These are phyloP conservation scores for Cynanchum wilfordii DNA, from an alignment of 257 asterid genomes.

Conservation along the genomic window DNA sequence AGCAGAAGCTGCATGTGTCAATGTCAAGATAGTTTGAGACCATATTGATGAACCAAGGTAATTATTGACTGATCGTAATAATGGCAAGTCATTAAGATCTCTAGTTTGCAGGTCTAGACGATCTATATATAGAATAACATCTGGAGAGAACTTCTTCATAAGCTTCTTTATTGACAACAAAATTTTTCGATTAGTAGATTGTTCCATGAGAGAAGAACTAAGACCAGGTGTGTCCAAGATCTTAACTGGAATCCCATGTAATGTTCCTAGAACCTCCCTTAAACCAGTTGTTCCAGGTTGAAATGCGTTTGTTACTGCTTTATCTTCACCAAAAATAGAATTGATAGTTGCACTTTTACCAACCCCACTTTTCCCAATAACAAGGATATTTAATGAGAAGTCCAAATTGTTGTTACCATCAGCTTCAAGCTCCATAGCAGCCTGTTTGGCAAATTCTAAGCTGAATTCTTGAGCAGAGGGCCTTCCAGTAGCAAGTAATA, in stretches of 20 bases:
- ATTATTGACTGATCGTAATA: conserved; percentile 42
- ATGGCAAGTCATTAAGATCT: conserved; percentile 47
- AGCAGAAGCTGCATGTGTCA: conserved; percentile 64
- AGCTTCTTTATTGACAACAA: conserved; percentile 51
- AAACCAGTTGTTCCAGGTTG: conserved; percentile 53
- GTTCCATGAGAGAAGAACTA: conserved; percentile 42
- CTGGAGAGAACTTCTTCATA: conserved; percentile 56
- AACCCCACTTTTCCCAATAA: conserved; percentile 88
- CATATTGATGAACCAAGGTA: conserved; percentile 71
- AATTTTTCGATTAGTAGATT: conserved; percentile 40
- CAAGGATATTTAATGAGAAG: conserved; percentile 46
- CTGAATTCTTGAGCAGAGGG: conserved; percentile 22
- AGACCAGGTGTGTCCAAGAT: conserved; percentile 91
- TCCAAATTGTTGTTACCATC: conserved; percentile 24
- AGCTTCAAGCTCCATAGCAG: conserved; percentile 40
- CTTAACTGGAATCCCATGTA: conserved; percentile 51
- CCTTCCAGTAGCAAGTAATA: conserved; percentile 35
- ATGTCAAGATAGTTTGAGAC: conserved; percentile 47
- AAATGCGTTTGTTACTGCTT: conserved; percentile 49
- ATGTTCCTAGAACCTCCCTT: conserved; percentile 42
- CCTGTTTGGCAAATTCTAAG: conserved; percentile 34
- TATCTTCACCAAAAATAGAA: conserved; percentile 61
- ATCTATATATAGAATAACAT: conserved; percentile 68
- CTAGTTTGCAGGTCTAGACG: conserved; percentile 50
- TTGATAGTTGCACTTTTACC: conserved; percentile 95